Conservation (phyloP, 805 yeast species). For the Wickerhamiella lipophila region DNA sequence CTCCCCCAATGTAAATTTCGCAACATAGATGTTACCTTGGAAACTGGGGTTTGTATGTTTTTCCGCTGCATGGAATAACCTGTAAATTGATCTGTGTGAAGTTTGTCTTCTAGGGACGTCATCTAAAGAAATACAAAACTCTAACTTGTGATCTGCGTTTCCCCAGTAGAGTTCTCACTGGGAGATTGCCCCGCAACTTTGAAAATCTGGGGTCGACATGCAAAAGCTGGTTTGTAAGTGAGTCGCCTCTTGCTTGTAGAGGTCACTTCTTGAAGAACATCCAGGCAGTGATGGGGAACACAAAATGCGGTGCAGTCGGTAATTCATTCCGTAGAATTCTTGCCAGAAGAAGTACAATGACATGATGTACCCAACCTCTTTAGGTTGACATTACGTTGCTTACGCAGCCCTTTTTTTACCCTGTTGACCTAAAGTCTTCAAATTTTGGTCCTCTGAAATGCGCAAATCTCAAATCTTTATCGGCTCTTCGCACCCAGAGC, state of each 20-base stretch:
- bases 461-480: slow-evolving; percentile 95
- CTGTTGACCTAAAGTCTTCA: neutral
- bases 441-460: slow-evolving; percentile 36
- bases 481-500: slow-evolving; percentile 92
- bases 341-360: neutral
- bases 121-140: neutral
- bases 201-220: neutral
- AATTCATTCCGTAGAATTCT: no score
- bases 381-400: neutral
- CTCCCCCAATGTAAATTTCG: neutral
- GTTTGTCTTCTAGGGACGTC: neutral
- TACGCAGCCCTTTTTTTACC: neutral
- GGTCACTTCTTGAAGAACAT: neutral
- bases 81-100: neutral
- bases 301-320: no score
- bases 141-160: neutral
- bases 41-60: neutral
- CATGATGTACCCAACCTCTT: neutral
- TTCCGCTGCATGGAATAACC: neutral
- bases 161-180: neutral
- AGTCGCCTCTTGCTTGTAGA: neutral
- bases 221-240: neutral
- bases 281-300: no score
- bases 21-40: neutral
- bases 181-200: neutral